Evolutionary conservation across 192 early-diverging fungal genomes (phyloP), one percentile per base, ranked within the genome.

Genomic region (Backusella parvicylindrica): DNA sequence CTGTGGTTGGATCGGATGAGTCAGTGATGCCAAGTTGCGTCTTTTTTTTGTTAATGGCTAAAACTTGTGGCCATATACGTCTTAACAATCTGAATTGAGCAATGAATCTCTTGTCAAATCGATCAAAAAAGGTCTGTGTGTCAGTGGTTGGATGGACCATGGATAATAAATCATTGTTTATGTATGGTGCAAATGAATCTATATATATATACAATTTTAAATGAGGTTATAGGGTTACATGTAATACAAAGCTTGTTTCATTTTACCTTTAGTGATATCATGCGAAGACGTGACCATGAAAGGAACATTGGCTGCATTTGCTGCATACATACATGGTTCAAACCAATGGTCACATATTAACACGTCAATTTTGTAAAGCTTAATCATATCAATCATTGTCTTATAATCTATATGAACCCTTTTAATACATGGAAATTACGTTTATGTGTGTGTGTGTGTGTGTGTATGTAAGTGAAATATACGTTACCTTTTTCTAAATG

Each of bases 321-420:
- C 79, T 9, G 71, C 74, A 28, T 68, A 64, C 6, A 64, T 43
- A 37, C 79, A 80, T 11, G 49, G 21, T 7, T 71, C 64, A 15
- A 63, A 65, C 64, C 75, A 72, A 38, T 66, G 43, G 28, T 79
- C 78, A 15, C 78, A 79, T 26, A 79, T 35, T 7, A 67, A 37
- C 11, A 68, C 32, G 23, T 68, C 66, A n/a, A 68, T 36, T 13
- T 68, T 18, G n/a, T 37, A 23, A 9, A 23, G 8, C 4, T 47
- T 47, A 43, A 47, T 43, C n/a, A 41, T 30, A 70, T 47, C 23
- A 16, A 43, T 16, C 28, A 47, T 43, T 6, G 8, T 47, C 28
- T 12, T 41, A 18, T 47, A 47, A 70, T 70, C 41, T 70, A 18
- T 47, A 15, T 18, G 1, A 31, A 18, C 31, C 15, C 31, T 41